Base-by-base conservation (phyloP, 2,329 filamentous ascomycete genomes). In the Thermomyces lanuginosus region DNA sequence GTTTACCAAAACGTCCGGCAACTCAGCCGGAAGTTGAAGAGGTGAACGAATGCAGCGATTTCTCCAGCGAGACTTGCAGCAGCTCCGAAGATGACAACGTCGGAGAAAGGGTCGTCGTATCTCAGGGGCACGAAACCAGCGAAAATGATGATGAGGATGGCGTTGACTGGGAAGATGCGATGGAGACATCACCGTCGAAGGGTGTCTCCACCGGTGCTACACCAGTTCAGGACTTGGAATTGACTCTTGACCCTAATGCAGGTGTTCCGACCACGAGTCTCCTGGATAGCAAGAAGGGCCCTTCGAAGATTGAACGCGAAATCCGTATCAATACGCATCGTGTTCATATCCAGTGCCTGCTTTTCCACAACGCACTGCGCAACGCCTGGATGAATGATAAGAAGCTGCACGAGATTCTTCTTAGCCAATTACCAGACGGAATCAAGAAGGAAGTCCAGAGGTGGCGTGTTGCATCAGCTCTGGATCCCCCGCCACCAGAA, bases 341-440 rank as follows among this genome's bases (percentile, higher is more conserved):
- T 40, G 64, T 92, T 39, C 89, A 98, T 51, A 83, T 95, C 2
- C 74, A 91, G 46, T 69, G 73, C 27, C 59, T 98, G 9, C 65
- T 98, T 33, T 93, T 77, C 64, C 84, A 95, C 48, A 95, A 95
- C 45, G 69, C 80, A 0, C 54, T 89, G 8, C 71, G 80, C 21
- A 93, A 95, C 47, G 63, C 70, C 0, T 95, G 86, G 76, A 56
- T 83, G 11, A 80, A 80, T 39, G 79, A 95, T 41, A 50, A 64
- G 3, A 69, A 78, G 35, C 63, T 91, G 0, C 80, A 89, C 35
- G 70, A 72, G 7, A 76, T 73, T 9, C 61, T 93, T 45, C 62
- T 89, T 3, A 70, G 72, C n/a, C 74, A 81, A 31, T 42, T 92
- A 5, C 66, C 78, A 0, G 61, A 69, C 0, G 66, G 67, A 4